phyloP scores from a whole-genome alignment of 176 grass and related monocot genomes.

The Ensete ventricosum region DNA sequence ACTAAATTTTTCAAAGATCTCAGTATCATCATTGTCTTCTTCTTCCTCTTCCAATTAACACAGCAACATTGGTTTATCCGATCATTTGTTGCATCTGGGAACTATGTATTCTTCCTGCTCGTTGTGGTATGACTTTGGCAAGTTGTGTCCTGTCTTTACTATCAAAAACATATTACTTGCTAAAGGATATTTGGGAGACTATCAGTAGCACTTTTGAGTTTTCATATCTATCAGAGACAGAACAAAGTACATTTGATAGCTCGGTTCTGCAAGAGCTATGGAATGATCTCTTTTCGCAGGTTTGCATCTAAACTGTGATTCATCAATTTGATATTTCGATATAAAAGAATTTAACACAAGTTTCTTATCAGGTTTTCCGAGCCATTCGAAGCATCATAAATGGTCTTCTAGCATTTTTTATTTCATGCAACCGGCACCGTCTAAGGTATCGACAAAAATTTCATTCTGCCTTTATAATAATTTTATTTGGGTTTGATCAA shows the following conservation, averaged over 20 bases:
- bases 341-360: not conserved
- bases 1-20: not conserved
- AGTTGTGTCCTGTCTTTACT: constrained; percentile 33
- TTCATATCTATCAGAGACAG: constrained; percentile 49
- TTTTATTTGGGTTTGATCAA: not conserved
- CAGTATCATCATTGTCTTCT: constrained; percentile 12
- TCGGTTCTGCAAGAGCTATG: constrained; percentile 51
- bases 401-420: constrained; percentile 48
- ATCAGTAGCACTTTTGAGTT: constrained; percentile 54
- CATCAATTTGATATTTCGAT: not conserved
- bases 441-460: constrained; percentile 39
- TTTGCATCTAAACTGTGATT: not conserved
- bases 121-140: constrained; percentile 15
- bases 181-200: constrained; percentile 58
- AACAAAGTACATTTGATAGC: constrained; percentile 45
- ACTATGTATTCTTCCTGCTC: constrained; percentile 28
- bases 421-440: constrained; percentile 63
- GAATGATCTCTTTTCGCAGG: constrained; percentile 92
- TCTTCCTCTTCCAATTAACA: not conserved
- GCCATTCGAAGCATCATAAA: constrained; percentile 69
- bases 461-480: not conserved
- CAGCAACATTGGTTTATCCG: constrained; percentile 23
- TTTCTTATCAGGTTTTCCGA: constrained; percentile 50
- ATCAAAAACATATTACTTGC: constrained; percentile 38
- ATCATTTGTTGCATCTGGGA: constrained; percentile 31